Percentiles rank a stretch among this genome's conserved stretches.
Conservation (phyloP, 164 flowering plant genomes). For the Platanus orientalis region DNA sequence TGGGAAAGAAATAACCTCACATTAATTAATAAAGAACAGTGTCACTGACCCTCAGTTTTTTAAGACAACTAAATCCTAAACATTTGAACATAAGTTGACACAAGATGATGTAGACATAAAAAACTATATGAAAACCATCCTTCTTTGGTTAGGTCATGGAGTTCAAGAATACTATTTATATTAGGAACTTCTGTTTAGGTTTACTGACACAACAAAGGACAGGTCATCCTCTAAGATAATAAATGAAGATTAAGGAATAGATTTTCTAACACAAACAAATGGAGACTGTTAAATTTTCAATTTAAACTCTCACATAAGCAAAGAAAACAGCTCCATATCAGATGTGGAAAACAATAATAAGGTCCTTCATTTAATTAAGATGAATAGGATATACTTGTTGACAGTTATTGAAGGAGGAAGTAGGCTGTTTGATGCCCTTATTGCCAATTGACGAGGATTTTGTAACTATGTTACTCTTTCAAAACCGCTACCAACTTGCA, state of each 20-base stretch:
- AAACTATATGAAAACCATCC: background rate
- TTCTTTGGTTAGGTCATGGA: background rate
- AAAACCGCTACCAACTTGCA: slow-evolving; percentile 77
- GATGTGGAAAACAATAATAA: slow-evolving; percentile 48
- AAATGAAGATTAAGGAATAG: slow-evolving; percentile 13
- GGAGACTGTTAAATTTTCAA: slow-evolving; percentile 14
- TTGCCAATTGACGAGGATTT: slow-evolving; percentile 9
- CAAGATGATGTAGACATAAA: background rate
- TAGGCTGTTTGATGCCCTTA: slow-evolving; percentile 14
- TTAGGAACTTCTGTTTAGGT: background rate
- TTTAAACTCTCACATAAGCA: slow-evolving; percentile 10
- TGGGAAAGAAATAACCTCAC: too few species aligned
- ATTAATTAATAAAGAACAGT: too few species aligned
- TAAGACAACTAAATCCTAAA: too few species aligned
- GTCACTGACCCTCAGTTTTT: too few species aligned
- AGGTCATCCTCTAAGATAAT: background rate
- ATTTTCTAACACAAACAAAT: slow-evolving; percentile 17
- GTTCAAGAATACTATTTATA: background rate
- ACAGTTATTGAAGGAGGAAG: slow-evolving; percentile 9
- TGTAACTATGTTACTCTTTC: slow-evolving; percentile 46
- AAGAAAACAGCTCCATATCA: slow-evolving; percentile 16
- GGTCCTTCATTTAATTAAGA: slow-evolving; percentile 18
- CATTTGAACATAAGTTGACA: too few species aligned
- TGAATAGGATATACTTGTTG: background rate
- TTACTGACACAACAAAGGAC: background rate